Evolutionary conservation across 768 basidiomycete genomes (phyloP), one percentile per base, ranked within the genome.

Genomic region (Dendrothele bispora): DNA sequence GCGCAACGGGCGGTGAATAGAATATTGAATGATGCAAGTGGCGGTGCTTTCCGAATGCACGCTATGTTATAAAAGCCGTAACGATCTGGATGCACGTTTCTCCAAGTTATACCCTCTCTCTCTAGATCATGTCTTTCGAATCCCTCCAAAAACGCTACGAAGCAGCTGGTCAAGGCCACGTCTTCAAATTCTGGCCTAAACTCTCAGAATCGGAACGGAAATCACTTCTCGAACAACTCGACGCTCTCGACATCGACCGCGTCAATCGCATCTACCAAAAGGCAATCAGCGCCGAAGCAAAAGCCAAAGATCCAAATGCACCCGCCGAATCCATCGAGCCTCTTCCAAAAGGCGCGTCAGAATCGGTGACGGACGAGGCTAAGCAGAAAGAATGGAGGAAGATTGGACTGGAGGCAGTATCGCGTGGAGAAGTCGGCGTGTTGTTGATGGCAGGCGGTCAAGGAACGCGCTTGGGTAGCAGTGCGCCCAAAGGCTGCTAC

Each of bases 401-500:
- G 11, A 74, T 78, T 37, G 97, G 97, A 27, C 72, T 98, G 30
- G 70, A 82, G 32, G 94, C 95, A 39, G 83, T 98, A 60, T 78
- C 85, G 15, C 68, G 78, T 28, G 86, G 91, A 51, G 73, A 91
- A 57, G 94, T 98, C 30, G 97, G 86, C n/a, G 95, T 98, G 8
- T 76, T 99, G 38, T 79, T 99, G 56, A 91, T 99, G 89, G 97
- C 97, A 7, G 97, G 97, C 32, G 97, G 97, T 1, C 97, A 99
- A 70, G 97, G 97, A 12, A 97, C 95, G 17, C 79, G 97, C 46
- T 72, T 99, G 35, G 97, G 97, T 25, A 93, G 90, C 60, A 80
- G 78, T 25, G 88, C 88, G 5, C 97, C 97, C 18, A 99, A 99
- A 63, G 97, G 97, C 4, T 97, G 95, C 73, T 98, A 98, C 68